A percentile compares a stretch with the other conserved stretches of the same genome.
Conservation (phyloP, 2,329 filamentous ascomycete genomes). For the Sclerotinia spermophila region DNA sequence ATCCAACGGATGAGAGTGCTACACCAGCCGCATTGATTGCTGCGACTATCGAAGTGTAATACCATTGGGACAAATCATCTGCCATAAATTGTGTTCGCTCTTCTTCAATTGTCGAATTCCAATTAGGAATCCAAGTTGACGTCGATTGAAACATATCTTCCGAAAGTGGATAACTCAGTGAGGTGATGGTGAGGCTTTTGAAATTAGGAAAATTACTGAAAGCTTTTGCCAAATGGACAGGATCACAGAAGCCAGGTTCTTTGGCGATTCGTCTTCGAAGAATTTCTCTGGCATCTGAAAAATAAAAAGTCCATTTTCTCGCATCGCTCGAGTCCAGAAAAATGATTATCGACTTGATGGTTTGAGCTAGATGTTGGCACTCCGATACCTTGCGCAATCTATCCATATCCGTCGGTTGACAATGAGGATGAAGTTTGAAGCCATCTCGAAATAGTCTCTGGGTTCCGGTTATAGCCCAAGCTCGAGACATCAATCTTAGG, state of each 20-base stretch:
- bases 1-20: not conserved
- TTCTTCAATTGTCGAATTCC: constrained; percentile 14
- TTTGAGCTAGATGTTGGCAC: constrained; percentile 9
- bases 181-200: not conserved
- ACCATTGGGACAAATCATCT: constrained; percentile 18
- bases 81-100: constrained; percentile 15
- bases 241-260: constrained; percentile 11
- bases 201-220: constrained; percentile 8
- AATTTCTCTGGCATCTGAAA: constrained; percentile 17
- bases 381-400: constrained; percentile 2
- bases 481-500: constrained; percentile 6
- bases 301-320: constrained; percentile 17
- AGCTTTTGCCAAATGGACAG: not conserved
- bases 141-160: constrained; percentile 9
- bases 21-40: constrained; percentile 11
- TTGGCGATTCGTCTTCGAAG: constrained; percentile 9
- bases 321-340: constrained; percentile 16
- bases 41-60: constrained; percentile 16
- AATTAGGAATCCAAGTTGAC: constrained; percentile 10
- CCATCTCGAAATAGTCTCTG: constrained; percentile 13
- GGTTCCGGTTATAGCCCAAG: constrained; percentile 13
- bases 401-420: constrained; percentile 13
- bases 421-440: constrained; percentile 17
- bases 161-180: constrained; percentile 10
- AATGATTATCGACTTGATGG: constrained; percentile 13